These are phyloP conservation scores for Babesia sp. DNA, from an alignment of 169 alveolate genomes.

Conservation along the genomic window DNA sequence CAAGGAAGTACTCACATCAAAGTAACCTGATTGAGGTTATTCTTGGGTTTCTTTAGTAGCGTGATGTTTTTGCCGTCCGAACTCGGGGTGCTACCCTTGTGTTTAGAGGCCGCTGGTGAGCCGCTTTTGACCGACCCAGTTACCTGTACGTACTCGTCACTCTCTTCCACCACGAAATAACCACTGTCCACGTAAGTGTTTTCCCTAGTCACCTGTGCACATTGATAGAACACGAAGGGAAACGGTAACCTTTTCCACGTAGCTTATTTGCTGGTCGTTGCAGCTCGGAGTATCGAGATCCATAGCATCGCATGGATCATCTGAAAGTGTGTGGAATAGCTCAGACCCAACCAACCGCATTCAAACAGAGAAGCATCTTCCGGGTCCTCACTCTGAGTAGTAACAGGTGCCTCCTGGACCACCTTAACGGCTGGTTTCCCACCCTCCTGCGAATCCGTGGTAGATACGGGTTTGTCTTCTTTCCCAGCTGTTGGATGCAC, in stretches of 20 bases:
- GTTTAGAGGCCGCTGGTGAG: background rate
- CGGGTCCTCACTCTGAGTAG: background rate
- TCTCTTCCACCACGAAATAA: slow-evolving; percentile 68
- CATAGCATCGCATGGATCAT: slow-evolving; percentile 24
- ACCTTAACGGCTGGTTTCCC: too few species aligned
- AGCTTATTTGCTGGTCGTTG: slow-evolving; percentile 22
- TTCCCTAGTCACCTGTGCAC: slow-evolving; percentile 51
- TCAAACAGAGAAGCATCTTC: background rate
- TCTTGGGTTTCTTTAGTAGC: slow-evolving; percentile 1
- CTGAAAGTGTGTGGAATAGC: background rate
- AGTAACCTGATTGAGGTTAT: background rate
- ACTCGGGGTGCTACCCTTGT: background rate
- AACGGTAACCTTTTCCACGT: background rate
- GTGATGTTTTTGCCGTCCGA: background rate
- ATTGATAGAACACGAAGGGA: background rate
- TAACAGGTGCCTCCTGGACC: background rate
- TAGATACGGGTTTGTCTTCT: too few species aligned
- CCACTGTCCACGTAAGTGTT: slow-evolving; percentile 65
- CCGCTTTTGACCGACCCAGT: background rate
- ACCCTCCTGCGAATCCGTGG: too few species aligned
- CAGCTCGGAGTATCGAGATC: slow-evolving; percentile 10
- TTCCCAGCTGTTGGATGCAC: too few species aligned
- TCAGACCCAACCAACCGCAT: background rate
- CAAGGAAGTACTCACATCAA: background rate
- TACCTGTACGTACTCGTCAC: slow-evolving; percentile 59